phyloP scores from a whole-genome alignment of 495 filamentous ascomycete species.

The Astrothelium macrocarpum region DNA sequence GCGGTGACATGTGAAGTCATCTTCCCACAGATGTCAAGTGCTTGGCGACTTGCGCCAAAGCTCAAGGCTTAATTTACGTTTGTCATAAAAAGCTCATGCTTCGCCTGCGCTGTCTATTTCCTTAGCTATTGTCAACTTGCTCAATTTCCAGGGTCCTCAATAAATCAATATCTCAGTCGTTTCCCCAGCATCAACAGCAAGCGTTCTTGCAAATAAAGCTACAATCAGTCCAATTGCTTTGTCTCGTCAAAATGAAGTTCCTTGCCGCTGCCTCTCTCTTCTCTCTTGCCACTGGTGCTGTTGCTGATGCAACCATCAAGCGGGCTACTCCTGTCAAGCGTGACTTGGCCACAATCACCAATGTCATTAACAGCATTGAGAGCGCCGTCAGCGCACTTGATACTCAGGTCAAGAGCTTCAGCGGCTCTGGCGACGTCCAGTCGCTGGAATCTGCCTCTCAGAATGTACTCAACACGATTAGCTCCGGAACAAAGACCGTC shows the following conservation, averaged over 20 bases:
- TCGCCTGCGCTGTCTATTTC: neutral
- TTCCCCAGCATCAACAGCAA: neutral
- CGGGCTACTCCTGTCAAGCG: neutral
- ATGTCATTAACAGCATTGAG: neutral
- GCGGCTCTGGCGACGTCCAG: neutral
- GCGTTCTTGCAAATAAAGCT: neutral
- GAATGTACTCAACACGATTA: neutral
- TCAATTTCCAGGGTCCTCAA: neutral
- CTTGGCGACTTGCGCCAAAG: neutral
- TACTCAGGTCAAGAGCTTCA: conserved; percentile 1
- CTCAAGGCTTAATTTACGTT: neutral
- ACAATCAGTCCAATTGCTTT: neutral
- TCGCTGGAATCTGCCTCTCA: neutral
- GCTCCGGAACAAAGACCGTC: neutral
- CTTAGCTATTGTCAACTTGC: neutral
- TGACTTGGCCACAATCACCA: conserved; percentile 5
- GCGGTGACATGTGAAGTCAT: conserved; percentile 4
- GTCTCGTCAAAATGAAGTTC: conserved; percentile 1
- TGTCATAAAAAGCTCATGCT: neutral
- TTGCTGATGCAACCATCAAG: conserved; percentile 7
- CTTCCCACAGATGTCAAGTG: neutral
- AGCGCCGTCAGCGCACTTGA: neutral
- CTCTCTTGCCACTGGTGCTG: conserved; percentile 2
- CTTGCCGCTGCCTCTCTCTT: neutral
- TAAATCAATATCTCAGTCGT: conserved; percentile 1